Base-by-base conservation (phyloP, 1,139 yeast species). In the Geotrichum fermentans region DNA sequence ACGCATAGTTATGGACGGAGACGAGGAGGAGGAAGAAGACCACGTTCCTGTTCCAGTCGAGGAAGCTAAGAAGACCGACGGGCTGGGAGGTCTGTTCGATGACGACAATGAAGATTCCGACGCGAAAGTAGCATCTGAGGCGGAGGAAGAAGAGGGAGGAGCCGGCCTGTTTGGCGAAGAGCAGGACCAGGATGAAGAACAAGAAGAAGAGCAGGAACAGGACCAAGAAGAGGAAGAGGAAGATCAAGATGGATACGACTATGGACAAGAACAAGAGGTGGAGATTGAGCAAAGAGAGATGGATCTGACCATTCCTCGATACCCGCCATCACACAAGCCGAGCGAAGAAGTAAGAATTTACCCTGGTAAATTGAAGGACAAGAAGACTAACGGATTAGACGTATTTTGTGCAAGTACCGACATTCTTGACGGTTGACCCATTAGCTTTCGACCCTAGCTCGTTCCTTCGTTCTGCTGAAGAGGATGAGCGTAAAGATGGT, bases 371-470 rank as follows among this genome's bases (percentile, higher is more conserved):
- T 22, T 13, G 24, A 11, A 14, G 13, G 26, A 64, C 5, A 59
- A 60, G 7, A 63, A 67, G 24, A 30, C 48, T 22, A 35, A 38
- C 26, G 61, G 61, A 11, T 18, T 21, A 75, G 40, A 73, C 80
- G 3, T 78, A 75, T 56, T 71, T 77, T 53, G 77, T 87, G 52
- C 83, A 83, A 55, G 71, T 90, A 56, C 98, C 97, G 1, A 82
- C 87, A 22, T 90, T 87, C 60, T 70, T 92, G 55, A 80, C 79
- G 49, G 80, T 89, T 34, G 95, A 89, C 53, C 85, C 97, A 2
- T 80, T 79, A 54, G 95, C 96, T 34, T 92, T 90, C 64, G 95
- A 90, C 58, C 86, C 95, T 2, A 74, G 73, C 28, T 78, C 73
- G 47, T 88, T 86, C 65, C 73, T 75, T 54, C 36, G 46, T 6